Conservation (phyloP, 2,329 filamentous ascomycete species). For the Xylariaceae sp. region DNA sequence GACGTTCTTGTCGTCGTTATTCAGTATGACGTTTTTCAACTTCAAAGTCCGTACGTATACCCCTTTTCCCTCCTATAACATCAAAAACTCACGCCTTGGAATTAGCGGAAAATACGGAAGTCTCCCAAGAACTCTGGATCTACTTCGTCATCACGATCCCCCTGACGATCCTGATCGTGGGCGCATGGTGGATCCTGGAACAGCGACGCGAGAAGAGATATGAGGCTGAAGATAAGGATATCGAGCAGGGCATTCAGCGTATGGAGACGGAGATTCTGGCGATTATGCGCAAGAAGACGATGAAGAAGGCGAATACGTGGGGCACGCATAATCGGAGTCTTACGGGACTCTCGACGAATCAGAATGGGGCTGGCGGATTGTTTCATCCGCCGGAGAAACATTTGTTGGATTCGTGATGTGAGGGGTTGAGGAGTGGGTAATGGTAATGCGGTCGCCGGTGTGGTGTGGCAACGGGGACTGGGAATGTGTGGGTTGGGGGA, state of each 20-base stretch:
- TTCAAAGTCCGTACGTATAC: slow-evolving; percentile 43
- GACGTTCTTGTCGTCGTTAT: slow-evolving; percentile 57
- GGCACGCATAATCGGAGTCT: slow-evolving; percentile 32
- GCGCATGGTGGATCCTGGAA: slow-evolving; percentile 52
- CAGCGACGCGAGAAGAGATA: slow-evolving; percentile 45
- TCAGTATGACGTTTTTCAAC: slow-evolving; percentile 64
- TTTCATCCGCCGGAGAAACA: slow-evolving; percentile 11
- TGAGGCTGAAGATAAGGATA: slow-evolving; percentile 44
- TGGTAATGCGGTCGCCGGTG: background rate
- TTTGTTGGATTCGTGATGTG: background rate
- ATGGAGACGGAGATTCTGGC: slow-evolving; percentile 56
- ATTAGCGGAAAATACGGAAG: slow-evolving; percentile 34
- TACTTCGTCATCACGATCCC: slow-evolving; percentile 59
- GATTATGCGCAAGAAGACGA: slow-evolving; percentile 50
- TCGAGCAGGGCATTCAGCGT: slow-evolving; percentile 50
- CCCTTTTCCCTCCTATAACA: too few relatives aligned
- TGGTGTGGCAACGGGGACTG: background rate
- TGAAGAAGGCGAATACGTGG: slow-evolving; percentile 53
- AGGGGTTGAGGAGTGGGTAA: background rate
- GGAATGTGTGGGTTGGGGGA: too few relatives aligned
- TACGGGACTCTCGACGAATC: background rate
- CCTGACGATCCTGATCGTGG: slow-evolving; percentile 50
- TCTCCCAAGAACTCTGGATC: slow-evolving; percentile 54
- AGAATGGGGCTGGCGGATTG: background rate
- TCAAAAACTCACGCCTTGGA: too few relatives aligned